phyloP scores from a whole-genome alignment of 768 basidiomycete species.

The Boletus rufocinnamomeus region DNA sequence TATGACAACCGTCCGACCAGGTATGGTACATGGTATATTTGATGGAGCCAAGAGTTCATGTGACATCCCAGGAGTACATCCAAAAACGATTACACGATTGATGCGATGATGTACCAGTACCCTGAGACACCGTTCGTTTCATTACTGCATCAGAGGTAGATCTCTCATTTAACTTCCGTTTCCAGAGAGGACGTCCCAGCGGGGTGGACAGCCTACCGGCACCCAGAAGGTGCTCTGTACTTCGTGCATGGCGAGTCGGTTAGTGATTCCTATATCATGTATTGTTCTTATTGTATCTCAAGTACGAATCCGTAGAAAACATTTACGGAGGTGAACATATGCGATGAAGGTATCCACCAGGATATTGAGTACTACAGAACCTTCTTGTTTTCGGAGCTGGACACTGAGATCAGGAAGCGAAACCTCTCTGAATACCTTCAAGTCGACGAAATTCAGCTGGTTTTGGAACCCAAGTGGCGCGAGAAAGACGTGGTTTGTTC shows the following conservation, averaged over 20 bases:
- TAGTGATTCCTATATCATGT: constrained; percentile 6
- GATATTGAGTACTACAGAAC: constrained; percentile 40
- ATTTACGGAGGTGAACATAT: constrained; percentile 57
- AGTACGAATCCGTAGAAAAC: constrained; percentile 42
- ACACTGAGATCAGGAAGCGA: constrained; percentile 7
- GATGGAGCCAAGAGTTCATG: background rate
- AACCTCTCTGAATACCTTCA: constrained; percentile 32
- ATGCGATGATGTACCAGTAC: constrained; percentile 22
- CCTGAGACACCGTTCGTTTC: constrained; percentile 23
- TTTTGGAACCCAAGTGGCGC: constrained; percentile 43
- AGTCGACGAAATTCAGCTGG: constrained; percentile 39
- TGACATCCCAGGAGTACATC: constrained; percentile 2
- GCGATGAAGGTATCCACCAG: constrained; percentile 33
- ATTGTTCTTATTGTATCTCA: constrained; percentile 4
- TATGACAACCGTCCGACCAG: constrained; percentile 11
- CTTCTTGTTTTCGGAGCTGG: constrained; percentile 23
- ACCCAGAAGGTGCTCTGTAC: constrained; percentile 66
- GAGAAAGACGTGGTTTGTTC: constrained; percentile 26
- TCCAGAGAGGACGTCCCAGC: constrained; percentile 18
- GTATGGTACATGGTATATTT: constrained; percentile 5
- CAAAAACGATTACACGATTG: constrained; percentile 7
- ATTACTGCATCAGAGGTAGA: background rate
- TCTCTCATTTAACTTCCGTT: background rate
- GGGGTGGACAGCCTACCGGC: constrained; percentile 50
- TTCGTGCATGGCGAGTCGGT: constrained; percentile 52